Conservation (phyloP, 305 asterid genomes). For the Solanum hybrid region DNA sequence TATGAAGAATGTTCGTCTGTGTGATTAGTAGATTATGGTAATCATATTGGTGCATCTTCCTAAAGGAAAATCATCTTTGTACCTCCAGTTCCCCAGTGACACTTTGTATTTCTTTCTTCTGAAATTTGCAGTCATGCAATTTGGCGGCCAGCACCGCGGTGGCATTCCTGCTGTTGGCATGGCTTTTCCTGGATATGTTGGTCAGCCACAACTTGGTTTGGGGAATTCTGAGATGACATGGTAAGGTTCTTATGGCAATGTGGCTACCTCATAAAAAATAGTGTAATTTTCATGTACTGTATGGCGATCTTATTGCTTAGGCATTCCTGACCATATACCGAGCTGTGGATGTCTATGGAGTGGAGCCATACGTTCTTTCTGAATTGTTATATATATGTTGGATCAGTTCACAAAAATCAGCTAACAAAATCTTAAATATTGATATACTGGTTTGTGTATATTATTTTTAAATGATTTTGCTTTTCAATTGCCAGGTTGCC, state of each 20-base stretch:
- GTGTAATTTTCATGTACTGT: background rate
- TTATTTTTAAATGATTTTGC: background rate
- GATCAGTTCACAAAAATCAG: background rate
- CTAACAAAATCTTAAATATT: background rate
- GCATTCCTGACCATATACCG: background rate
- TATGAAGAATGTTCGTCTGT: background rate
- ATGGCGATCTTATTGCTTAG: background rate
- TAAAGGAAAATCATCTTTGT: background rate
- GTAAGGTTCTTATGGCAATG: conserved; percentile 23
- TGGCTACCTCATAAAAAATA: background rate
- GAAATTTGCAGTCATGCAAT: conserved; percentile 70
- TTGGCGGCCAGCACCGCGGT: conserved; percentile 84
- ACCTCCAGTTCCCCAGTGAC: background rate
- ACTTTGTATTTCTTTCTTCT: background rate
- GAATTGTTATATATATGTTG: background rate
- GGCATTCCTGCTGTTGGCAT: conserved; percentile 99
- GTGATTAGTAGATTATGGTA: background rate
- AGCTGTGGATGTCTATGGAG: background rate
- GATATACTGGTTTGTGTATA: background rate
- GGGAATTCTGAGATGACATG: conserved; percentile 94
- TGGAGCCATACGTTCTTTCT: background rate
- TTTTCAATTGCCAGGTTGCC: conserved; percentile 60
- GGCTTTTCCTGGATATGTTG: conserved; percentile 99
- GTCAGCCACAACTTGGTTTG: conserved; percentile 61
- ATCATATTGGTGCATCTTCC: conserved; percentile 1